phyloP scores from a whole-genome alignment of 2,329 filamentous ascomycete genomes.

The Fusarium sp. region DNA sequence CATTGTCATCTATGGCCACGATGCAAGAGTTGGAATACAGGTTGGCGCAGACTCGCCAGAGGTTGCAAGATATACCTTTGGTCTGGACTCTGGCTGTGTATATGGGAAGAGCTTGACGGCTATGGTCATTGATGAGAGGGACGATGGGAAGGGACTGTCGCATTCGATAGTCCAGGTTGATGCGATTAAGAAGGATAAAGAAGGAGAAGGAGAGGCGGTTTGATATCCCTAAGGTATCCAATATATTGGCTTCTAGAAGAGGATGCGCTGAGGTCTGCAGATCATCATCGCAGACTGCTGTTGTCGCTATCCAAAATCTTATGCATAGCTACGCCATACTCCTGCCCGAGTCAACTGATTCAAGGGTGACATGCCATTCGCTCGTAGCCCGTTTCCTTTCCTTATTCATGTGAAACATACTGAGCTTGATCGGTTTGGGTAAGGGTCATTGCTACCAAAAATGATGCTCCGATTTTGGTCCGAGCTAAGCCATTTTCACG shows the following conservation, averaged over 20 bases:
- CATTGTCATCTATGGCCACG: slow-evolving; percentile 85
- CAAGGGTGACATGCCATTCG: background rate
- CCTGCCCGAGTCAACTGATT: background rate
- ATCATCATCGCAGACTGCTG: background rate
- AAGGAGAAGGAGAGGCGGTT: background rate
- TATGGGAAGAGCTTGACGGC: slow-evolving; percentile 57
- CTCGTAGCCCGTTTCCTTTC: rapidly evolving
- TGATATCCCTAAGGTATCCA: background rate
- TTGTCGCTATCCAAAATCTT: background rate
- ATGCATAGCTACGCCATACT: too few species aligned
- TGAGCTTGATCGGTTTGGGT: background rate
- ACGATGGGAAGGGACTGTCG: background rate
- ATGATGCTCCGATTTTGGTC: slow-evolving; percentile 11
- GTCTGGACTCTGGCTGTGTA: slow-evolving; percentile 83
- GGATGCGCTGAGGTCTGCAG: background rate
- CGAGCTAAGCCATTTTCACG: slow-evolving; percentile 9
- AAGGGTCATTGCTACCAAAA: background rate
- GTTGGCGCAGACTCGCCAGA: slow-evolving; percentile 37
- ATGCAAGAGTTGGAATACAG: slow-evolving; percentile 72
- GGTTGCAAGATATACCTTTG: slow-evolving; percentile 71
- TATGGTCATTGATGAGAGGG: slow-evolving; percentile 3
- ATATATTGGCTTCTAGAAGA: too few species aligned
- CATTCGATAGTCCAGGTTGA: slow-evolving; percentile 29
- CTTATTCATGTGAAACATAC: background rate
- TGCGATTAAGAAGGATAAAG: background rate